These are phyloP conservation scores for Scheffersomyces amazonensis DNA, from an alignment of 805 yeast species.

Conservation along the genomic window DNA sequence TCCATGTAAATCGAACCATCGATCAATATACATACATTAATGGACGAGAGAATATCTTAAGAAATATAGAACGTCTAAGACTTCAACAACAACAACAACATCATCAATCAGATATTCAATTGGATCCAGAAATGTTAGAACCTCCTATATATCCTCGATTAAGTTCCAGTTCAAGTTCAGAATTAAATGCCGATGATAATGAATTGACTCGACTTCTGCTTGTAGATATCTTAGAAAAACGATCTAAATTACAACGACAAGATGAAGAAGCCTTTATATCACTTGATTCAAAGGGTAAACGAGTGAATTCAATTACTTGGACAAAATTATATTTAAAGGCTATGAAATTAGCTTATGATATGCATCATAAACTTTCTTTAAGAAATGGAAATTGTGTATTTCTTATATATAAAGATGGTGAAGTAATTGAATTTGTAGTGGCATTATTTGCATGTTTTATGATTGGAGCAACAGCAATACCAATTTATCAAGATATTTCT, in stretches of 20 bases:
- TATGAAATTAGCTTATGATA: constrained; percentile 83
- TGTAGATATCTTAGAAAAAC: constrained; percentile 64
- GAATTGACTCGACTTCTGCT: constrained; percentile 8
- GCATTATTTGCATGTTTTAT: constrained; percentile 89
- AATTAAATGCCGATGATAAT: no score
- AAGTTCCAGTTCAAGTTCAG: constrained; percentile 13
- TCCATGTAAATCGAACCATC: constrained; percentile 35
- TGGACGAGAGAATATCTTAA: constrained; percentile 43
- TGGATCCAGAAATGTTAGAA: constrained; percentile 43
- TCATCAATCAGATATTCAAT: constrained; percentile 15
- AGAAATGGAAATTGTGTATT: constrained; percentile 83
- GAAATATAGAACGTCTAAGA: constrained; percentile 30
- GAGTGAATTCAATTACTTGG: constrained; percentile 76
- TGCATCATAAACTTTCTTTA: constrained; percentile 66
- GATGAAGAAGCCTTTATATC: constrained; percentile 65
- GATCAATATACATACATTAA: constrained; percentile 49
- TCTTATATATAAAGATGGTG: constrained; percentile 77
- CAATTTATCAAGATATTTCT: constrained; percentile 74
- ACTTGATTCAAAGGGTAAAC: constrained; percentile 80
- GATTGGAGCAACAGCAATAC: constrained; percentile 94
- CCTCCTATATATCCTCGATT: constrained; percentile 64
- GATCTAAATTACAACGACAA: constrained; percentile 61
- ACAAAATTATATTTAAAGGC: constrained; percentile 80
- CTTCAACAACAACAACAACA: constrained; percentile 26
- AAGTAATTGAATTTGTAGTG: constrained; percentile 79